Evolutionary conservation across 1,284 basidiomycete species (phyloP), one percentile per base, ranked within the genome.

Genomic region (Trametes versicolor): DNA sequence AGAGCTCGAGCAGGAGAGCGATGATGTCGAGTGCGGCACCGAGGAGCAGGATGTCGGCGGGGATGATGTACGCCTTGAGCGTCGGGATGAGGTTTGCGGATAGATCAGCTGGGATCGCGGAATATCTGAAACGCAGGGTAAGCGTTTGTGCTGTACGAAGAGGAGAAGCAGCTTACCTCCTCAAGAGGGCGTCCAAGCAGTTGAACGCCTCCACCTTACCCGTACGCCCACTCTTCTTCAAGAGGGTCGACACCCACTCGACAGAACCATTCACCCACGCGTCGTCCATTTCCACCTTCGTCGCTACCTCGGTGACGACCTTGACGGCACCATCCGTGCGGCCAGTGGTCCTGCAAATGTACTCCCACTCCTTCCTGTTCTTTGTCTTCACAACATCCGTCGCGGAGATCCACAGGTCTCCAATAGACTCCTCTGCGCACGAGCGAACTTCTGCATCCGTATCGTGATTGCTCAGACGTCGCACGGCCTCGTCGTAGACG

Each of bases 371-470:
- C 67, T 85, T 88, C 55, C 85, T 82, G 53, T 85, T 84, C 74
- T 90, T 91, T 2, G 77, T 75, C 70, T 76, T 83, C 49, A 90
- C 81, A 19, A 88, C 80, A 58, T 96, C 94, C 0, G 93, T 92
- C 12, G 95, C 94, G 69, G 90, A 90, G 41, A 95, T 86, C 85
- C 98, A 93, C 5, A 99, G 79, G 72, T 95, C 92, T 1, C 93
- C 95, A 41, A 98, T 85, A 49, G 88, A 90, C 37, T 91, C 88
- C 72, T 99, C 91, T 0, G 95, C 95, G 68, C 87, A 89, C 41
- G 88, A 85, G 47, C 95, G 89, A 37, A 99, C 95, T 69, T 98
- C 96, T 13, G 94, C 90, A 76, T 99, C 97, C 4, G 96, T 95
- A 68, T 95, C 93, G 64, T 92, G 87, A 58, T 88, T 92, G 56